These are phyloP conservation scores for Arachis stenosperma DNA, from an alignment of 306 rosid genomes.

Conservation along the genomic window DNA sequence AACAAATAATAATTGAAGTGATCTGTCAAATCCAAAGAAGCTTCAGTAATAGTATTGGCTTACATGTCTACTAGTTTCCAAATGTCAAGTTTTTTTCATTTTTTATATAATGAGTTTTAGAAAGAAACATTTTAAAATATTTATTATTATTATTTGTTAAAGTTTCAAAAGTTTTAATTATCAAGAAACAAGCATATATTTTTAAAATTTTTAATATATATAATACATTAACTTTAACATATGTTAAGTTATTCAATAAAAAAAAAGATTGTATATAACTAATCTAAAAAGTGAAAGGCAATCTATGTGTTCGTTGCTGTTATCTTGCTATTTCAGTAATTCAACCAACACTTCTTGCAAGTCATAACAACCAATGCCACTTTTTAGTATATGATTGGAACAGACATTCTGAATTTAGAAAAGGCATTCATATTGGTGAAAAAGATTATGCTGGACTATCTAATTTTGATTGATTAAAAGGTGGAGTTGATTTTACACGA, in stretches of 20 bases:
- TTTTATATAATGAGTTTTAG: background rate
- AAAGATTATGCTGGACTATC: background rate
- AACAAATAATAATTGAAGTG: background rate
- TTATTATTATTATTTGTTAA: no score
- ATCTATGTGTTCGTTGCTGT: background rate
- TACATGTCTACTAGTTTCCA: background rate
- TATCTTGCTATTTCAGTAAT: slow-evolving; percentile 2
- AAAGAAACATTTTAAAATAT: no score
- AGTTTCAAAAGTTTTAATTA: no score
- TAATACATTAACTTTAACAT: no score
- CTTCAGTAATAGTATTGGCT: background rate
- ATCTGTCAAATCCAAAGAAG: background rate
- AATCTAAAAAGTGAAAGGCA: background rate
- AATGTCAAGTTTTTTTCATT: background rate
- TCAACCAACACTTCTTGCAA: background rate
- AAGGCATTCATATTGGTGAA: background rate
- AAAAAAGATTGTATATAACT: background rate
- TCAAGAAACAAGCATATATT: no score
- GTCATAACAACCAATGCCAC: background rate
- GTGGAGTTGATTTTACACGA: background rate
- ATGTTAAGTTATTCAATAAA: no score
- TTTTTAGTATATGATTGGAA: slow-evolving; percentile 19
- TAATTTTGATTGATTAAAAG: background rate
- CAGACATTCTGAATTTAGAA: slow-evolving; percentile 9
- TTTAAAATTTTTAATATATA: no score